A percentile compares a stretch with the other conserved stretches of the same genome.
phyloP scores from a whole-genome alignment of 257 asterid species.

The Solanum piurae region DNA sequence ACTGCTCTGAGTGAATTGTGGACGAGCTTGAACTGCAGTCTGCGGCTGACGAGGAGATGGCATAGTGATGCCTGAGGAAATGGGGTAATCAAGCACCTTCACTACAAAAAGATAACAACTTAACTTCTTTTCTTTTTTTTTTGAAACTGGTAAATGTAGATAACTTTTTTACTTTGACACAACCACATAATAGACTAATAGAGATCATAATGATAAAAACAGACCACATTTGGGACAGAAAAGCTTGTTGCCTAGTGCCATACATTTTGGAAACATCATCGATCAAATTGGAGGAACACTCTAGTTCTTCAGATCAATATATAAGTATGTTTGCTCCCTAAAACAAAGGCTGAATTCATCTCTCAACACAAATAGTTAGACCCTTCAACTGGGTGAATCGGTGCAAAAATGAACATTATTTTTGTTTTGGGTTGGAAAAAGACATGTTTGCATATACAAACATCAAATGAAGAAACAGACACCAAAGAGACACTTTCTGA shows the following conservation, averaged over 20 bases:
- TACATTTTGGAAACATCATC: background rate
- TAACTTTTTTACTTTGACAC: background rate
- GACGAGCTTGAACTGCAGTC: conserved; percentile 13
- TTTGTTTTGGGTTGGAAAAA: background rate
- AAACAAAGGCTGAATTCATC: background rate
- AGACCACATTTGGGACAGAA: background rate
- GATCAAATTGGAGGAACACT: background rate
- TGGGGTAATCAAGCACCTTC: background rate
- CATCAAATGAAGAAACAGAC: background rate
- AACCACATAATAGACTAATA: background rate
- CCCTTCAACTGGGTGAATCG: background rate
- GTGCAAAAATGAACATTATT: background rate
- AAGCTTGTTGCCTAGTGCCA: background rate
- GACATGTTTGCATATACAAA: background rate
- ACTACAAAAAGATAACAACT: background rate
- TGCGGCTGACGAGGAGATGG: conserved; percentile 15
- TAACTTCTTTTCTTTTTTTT: no score
- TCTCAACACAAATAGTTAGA: background rate
- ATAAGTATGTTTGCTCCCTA: background rate
- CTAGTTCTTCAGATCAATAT: background rate
- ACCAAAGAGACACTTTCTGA: background rate
- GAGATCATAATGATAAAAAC: background rate
- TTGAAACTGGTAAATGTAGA: no score
- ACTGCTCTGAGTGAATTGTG: conserved; percentile 14
- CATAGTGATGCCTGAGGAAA: conserved; percentile 10